These are phyloP conservation scores for Leishmania lainsoni DNA, from an alignment of 208 protist species.

Conservation along the genomic window DNA sequence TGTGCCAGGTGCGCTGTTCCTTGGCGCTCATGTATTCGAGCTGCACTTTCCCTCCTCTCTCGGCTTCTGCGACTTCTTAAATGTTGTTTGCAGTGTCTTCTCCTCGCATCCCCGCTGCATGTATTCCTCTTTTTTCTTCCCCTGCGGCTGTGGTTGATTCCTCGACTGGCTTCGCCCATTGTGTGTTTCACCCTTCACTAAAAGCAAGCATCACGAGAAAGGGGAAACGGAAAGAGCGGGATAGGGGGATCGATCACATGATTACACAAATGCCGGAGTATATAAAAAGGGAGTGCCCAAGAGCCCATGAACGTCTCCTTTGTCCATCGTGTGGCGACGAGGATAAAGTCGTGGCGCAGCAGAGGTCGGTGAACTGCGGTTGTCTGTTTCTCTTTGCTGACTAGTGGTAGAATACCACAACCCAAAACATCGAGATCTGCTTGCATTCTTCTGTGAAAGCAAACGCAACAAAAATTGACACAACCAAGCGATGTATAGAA, in stretches of 20 bases:
- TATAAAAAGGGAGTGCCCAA: not conserved
- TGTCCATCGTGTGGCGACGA: not conserved
- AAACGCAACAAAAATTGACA: not conserved
- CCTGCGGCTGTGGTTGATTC: not conserved
- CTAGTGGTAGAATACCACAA: not conserved
- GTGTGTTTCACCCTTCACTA: not conserved
- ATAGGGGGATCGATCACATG: not conserved
- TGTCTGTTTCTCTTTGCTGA: not conserved
- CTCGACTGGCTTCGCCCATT: not conserved
- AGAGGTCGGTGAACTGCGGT: not conserved
- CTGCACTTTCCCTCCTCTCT: not conserved
- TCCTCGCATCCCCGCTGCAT: too few species aligned
- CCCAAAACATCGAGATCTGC: not conserved
- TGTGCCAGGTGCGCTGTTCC: not conserved
- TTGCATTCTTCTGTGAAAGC: not conserved
- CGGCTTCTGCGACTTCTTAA: not conserved
- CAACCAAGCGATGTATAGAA: not conserved
- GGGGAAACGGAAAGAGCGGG: not conserved
- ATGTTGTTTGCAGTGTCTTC: not conserved
- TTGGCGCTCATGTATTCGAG: not conserved
- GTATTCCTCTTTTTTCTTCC: too few species aligned
- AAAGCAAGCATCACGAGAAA: not conserved
- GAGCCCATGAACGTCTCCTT: not conserved
- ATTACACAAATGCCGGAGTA: not conserved
- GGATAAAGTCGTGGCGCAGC: not conserved